These are phyloP conservation scores for Citrus inodora DNA, from an alignment of 345 rosid species.

Conservation along the genomic window DNA sequence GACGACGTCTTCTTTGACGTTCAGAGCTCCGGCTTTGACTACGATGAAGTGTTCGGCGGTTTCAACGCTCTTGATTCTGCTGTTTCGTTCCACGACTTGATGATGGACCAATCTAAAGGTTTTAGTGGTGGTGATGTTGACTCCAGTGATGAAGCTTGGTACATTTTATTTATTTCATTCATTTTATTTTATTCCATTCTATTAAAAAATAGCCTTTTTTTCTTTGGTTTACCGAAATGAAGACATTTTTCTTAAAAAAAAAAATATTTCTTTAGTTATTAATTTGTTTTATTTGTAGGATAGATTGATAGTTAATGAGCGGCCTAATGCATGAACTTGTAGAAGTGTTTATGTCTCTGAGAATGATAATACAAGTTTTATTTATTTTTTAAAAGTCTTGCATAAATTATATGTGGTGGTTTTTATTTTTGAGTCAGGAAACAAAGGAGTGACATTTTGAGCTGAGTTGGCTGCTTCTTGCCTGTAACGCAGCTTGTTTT, in stretches of 20 bases:
- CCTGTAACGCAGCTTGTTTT: not conserved
- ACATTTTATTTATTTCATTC: slow-evolving; percentile 8
- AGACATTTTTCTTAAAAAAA: not conserved
- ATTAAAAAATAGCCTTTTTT: not conserved
- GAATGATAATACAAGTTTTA: not conserved
- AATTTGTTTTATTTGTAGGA: not conserved
- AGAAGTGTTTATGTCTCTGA: not conserved
- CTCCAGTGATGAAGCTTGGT: slow-evolving; percentile 89
- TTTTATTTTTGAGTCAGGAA: not conserved
- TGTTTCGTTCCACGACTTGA: slow-evolving; percentile 57
- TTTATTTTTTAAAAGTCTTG: not conserved
- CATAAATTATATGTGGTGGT: not conserved
- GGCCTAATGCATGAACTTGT: not conserved
- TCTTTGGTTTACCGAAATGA: not conserved
- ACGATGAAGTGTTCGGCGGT: slow-evolving; percentile 77
- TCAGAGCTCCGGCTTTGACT: slow-evolving; percentile 60
- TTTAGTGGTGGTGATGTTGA: slow-evolving; percentile 26
- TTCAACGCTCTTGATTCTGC: slow-evolving; percentile 52
- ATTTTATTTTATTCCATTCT: not conserved
- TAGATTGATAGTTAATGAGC: not conserved
- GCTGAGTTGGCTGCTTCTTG: not conserved
- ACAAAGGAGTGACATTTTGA: not conserved
- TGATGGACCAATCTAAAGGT: slow-evolving; percentile 35
- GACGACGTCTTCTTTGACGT: slow-evolving; percentile 59
- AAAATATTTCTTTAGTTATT: not conserved